Evolutionary conservation across 2,329 filamentous ascomycete species (phyloP).

Genomic region (Raffaelea deltoideospora): DNA sequence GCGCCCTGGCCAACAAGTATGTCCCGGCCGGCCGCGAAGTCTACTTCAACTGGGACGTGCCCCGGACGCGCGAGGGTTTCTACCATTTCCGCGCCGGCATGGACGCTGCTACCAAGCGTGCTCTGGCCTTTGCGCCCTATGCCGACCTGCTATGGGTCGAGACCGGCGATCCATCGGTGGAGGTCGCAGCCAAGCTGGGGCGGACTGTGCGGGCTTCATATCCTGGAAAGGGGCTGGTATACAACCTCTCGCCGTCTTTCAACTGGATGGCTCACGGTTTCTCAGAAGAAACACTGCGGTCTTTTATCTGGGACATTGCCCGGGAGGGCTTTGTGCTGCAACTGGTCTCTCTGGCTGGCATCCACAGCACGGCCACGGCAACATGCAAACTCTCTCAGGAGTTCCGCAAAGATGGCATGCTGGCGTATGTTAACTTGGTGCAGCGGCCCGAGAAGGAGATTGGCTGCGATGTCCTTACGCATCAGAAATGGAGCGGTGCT

Average conservation of each 20-base stretch:
- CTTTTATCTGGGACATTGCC: slow-evolving; percentile 93
- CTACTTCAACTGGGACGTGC: slow-evolving; percentile 80
- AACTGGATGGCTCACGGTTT: slow-evolving; percentile 98
- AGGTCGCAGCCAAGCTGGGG: slow-evolving; percentile 61
- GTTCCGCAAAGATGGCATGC: slow-evolving; percentile 88
- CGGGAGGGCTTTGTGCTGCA: slow-evolving; percentile 66
- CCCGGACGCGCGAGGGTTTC: slow-evolving; percentile 83
- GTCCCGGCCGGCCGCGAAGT: slow-evolving; percentile 44
- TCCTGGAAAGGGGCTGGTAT: slow-evolving; percentile 80
- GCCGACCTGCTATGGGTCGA: slow-evolving; percentile 96
- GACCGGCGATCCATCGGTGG: slow-evolving; percentile 75
- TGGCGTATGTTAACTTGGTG: slow-evolving; percentile 90
- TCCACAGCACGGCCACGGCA: slow-evolving; percentile 50
- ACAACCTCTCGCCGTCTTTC: slow-evolving; percentile 93
- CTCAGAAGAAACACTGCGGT: slow-evolving; percentile 63
- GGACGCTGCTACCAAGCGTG: slow-evolving; percentile 78
- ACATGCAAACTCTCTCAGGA: slow-evolving; percentile 60
- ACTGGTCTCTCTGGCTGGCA: slow-evolving; percentile 49
- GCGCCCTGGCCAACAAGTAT: slow-evolving; percentile 53
- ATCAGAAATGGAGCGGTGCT: slow-evolving; percentile 70
- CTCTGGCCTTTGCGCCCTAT: slow-evolving; percentile 79
- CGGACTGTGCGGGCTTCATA: slow-evolving; percentile 53
- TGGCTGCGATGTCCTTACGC: slow-evolving; percentile 81
- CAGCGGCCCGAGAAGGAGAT: slow-evolving; percentile 83
- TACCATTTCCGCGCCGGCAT: slow-evolving; percentile 84